Conservation (phyloP, 768 basidiomycete genomes). For the Kwoniella mangroviensis region DNA sequence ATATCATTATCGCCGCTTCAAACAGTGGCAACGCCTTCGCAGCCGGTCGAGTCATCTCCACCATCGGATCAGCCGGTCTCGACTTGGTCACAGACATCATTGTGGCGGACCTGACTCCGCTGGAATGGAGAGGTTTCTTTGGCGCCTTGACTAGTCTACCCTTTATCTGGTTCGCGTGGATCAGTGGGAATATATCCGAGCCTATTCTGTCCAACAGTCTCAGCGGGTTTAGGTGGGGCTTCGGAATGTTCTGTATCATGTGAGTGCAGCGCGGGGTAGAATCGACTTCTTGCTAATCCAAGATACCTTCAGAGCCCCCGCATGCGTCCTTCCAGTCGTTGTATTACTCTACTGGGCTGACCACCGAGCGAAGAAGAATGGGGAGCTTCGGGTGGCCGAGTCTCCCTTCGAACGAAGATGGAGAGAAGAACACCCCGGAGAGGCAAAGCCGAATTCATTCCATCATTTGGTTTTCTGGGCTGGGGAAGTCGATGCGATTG, state of each 20-base stretch:
- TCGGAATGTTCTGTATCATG: conserved; percentile 47
- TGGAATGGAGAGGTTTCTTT: conserved; percentile 49
- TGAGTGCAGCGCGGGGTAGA: too few species aligned
- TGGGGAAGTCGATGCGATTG: too few species aligned
- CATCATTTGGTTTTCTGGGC: too few species aligned
- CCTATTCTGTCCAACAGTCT: conserved; percentile 28
- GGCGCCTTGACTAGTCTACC: conserved; percentile 33
- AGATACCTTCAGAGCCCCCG: too few species aligned
- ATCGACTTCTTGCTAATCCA: too few species aligned
- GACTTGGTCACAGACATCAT: conserved; percentile 41
- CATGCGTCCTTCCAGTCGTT: too few species aligned
- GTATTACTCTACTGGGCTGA: too few species aligned
- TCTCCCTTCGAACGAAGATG: too few species aligned
- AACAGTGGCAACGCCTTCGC: conserved; percentile 42
- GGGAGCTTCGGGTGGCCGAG: too few species aligned
- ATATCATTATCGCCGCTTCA: conserved; percentile 22
- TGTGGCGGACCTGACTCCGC: conserved; percentile 42
- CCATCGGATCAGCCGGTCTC: conserved; percentile 19
- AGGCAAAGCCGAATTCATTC: too few species aligned
- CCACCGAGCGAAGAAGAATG: too few species aligned
- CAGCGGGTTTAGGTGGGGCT: conserved; percentile 36
- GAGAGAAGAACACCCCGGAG: too few species aligned
- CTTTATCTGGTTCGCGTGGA: conserved; percentile 36
- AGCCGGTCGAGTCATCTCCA: conserved; percentile 27
- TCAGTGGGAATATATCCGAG: conserved; percentile 31